Conservation (phyloP, 169 alveolate genomes). For the Plasmodium adleri region DNA sequence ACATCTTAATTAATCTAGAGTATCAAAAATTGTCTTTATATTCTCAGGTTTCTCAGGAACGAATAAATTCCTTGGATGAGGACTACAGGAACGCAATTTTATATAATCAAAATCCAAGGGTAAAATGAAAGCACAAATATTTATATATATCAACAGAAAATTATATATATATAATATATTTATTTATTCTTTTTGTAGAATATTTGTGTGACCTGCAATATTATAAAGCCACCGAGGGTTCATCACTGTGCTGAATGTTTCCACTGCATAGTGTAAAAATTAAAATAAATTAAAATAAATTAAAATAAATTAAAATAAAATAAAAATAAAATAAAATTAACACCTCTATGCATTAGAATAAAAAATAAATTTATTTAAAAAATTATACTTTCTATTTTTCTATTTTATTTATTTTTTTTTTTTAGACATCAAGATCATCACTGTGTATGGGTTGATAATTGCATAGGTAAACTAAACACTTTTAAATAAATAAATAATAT, state of each 20-base stretch:
- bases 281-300: not conserved
- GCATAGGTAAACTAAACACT: slow-evolving; percentile 88
- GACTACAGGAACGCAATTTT: slow-evolving; percentile 57
- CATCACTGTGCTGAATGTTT: slow-evolving; percentile 91
- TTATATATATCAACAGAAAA: not conserved
- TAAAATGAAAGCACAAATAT: not conserved
- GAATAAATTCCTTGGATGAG: slow-evolving; percentile 46
- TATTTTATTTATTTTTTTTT: not conserved
- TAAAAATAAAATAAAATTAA: no score
- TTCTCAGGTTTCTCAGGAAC: slow-evolving; percentile 45
- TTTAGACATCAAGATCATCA: slow-evolving; percentile 94
- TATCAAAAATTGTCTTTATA: slow-evolving; percentile 33
- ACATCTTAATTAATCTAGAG: slow-evolving; percentile 10
- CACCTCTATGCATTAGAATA: no score
- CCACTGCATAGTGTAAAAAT: slow-evolving; percentile 84
- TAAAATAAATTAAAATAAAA: not conserved
- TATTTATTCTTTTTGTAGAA: slow-evolving; percentile 53
- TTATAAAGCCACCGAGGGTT: slow-evolving; percentile 83
- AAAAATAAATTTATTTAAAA: no score
- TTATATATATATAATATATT: slow-evolving; percentile 28
- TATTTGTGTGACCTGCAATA: slow-evolving; percentile 91
- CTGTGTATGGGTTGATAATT: slow-evolving; percentile 97
- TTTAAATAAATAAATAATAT: slow-evolving; percentile 13
- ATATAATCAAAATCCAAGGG: slow-evolving; percentile 56
- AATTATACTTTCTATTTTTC: no score